Percentiles rank a stretch among this genome's conserved stretches.
Evolutionary conservation across 495 filamentous ascomycete genomes (phyloP).

Genomic region (Penicillium manginii): DNA sequence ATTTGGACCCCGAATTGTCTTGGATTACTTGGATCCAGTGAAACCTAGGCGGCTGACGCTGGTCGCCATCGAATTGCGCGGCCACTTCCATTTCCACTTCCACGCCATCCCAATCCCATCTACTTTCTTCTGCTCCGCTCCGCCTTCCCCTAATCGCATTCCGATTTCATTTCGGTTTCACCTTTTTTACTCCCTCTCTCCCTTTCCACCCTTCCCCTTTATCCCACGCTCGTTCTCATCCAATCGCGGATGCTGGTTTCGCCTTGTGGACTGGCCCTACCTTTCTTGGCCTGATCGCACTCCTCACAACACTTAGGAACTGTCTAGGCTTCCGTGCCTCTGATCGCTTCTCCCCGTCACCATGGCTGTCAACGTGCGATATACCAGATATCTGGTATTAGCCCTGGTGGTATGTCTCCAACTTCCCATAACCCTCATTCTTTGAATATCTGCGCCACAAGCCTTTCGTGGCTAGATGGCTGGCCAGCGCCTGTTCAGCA

Average conservation of each 20-base stretch:
- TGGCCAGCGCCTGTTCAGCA: neutral
- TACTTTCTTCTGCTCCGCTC: neutral
- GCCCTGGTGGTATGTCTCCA: slow-evolving; percentile 73
- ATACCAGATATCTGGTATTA: slow-evolving; percentile 87
- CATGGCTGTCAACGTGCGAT: slow-evolving; percentile 72
- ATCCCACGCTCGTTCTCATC: neutral
- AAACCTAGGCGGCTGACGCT: slow-evolving; percentile 31
- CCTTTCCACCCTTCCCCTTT: slow-evolving; percentile 5
- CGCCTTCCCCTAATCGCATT: slow-evolving; percentile 8
- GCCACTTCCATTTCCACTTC: slow-evolving; percentile 11
- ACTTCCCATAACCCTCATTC: neutral
- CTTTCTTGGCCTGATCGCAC: slow-evolving; percentile 13
- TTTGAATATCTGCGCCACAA: neutral
- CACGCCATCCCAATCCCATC: too few species aligned
- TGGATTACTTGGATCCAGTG: slow-evolving; percentile 16
- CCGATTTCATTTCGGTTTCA: slow-evolving; percentile 7
- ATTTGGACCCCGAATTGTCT: too few species aligned
- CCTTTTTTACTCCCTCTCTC: slow-evolving; percentile 1
- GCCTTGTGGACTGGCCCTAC: slow-evolving; percentile 5
- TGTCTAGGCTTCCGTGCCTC: slow-evolving; percentile 8
- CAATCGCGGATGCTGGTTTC: slow-evolving; percentile 4
- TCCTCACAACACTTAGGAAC: slow-evolving; percentile 9
- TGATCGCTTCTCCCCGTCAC: slow-evolving; percentile 26
- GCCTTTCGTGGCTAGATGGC: neutral
- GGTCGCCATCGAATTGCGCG: slow-evolving; percentile 32